Percentiles rank a stretch among this genome's conserved stretches.
phyloP scores from a whole-genome alignment of 1,139 yeast species.

The Martiniozyma asiatica region DNA sequence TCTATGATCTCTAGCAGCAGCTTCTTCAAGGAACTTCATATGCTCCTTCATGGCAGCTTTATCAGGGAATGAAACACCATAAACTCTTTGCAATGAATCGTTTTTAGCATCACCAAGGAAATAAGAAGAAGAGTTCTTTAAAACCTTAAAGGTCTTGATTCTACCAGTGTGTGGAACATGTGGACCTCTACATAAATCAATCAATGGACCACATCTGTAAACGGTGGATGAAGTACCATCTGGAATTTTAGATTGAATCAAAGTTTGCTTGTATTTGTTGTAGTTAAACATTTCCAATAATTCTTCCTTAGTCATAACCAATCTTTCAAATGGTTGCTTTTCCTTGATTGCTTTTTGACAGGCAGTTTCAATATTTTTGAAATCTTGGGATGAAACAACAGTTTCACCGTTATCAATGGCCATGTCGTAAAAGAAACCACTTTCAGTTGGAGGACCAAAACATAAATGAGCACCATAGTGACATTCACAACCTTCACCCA shows the following conservation, averaged over 20 bases:
- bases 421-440: constrained; percentile 97
- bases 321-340: constrained; percentile 90
- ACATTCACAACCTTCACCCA: constrained; percentile 98
- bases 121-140: constrained; percentile 94
- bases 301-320: constrained; percentile 85
- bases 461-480: constrained; percentile 88
- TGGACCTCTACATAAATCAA: constrained; percentile 96
- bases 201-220: constrained; percentile 95
- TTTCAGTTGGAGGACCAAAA: constrained; percentile 95
- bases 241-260: constrained; percentile 81
- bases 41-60: constrained; percentile 95
- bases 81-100: constrained; percentile 93
- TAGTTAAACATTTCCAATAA: constrained; percentile 86
- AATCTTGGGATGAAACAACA: constrained; percentile 73
- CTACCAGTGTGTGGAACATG: constrained; percentile 97
- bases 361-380: constrained; percentile 71
- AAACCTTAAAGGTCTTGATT: constrained; percentile 85
- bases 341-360: constrained; percentile 90
- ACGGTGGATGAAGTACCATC: constrained; percentile 96
- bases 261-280: constrained; percentile 89
- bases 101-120: constrained; percentile 88
- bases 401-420: constrained; percentile 69
- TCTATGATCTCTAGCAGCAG: constrained; percentile 95
- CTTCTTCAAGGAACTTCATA: constrained; percentile 89
- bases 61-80: constrained; percentile 98